Base-by-base conservation (phyloP, 1,284 basidiomycete genomes). In the Apiotrichum siamense region DNA sequence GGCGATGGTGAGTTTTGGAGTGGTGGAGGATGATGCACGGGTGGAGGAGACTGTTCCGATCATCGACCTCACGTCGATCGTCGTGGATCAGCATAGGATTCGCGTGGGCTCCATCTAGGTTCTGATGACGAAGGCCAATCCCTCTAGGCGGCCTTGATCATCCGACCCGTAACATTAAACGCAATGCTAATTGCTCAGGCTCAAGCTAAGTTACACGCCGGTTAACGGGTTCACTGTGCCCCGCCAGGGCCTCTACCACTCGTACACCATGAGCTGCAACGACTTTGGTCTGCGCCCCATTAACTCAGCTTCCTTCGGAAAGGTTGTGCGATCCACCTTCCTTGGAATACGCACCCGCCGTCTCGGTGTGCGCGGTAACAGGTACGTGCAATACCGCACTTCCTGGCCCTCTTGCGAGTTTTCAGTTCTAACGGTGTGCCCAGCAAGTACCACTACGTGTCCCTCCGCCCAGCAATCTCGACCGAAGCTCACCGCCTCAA, bases 271-370 rank as follows among this genome's bases (percentile, higher is more conserved):
- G 55, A 84, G 90, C 50, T 93, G 89, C 74, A 57, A 63, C n/a
- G 66, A 69, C 31, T 67, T 66, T 53, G 67, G 65, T 12, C 40
- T 69, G 25, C 56, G 62, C 54, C 87, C 91, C 66, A 89, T 93
- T 77, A 94, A 92, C 77, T 89, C 90, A 37, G 90, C 91, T 55
- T 91, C 89, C 5, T 80, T 94, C 63, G 90, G 90, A 58, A 94
- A 96, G 75, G 89, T 89, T 44, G 91, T 96, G 64, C 80, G 89
- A 57, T 81, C 87, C 50, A 90, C 88, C 72, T 96, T 90, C 76
- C 88, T 88, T 40, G 87, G 86, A 60, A 91, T 96, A 80, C 91
- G 90, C 80, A 94, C 90, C 40, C 80, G 91, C 60, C 84, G 91
- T 52, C 75, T 94, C 52, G 90, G 90, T 52, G 88, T 90, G 51